Evolutionary conservation across 1,139 yeast genomes (phyloP), one percentile per base, ranked within the genome.

Genomic region (Candida tropicalis): DNA sequence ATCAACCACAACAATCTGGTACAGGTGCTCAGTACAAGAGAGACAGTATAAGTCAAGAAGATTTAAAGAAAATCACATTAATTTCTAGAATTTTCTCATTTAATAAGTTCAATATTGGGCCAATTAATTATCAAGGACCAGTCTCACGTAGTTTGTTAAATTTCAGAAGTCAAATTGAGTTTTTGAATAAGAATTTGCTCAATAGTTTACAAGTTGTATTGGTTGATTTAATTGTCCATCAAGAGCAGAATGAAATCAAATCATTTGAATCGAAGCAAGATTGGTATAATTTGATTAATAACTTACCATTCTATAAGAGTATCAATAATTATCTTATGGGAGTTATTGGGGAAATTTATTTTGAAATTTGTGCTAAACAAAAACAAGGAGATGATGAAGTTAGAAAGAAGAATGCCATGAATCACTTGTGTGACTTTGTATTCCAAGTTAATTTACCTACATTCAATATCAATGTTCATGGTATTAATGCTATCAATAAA

Each of bases 101-200:
- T 36, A 74, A 79, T 46, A 73, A 72, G 49, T 66, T 82, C 34
- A 61, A 70, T 35, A 70, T 76, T 16, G 80, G 82, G 18, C 83
- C 86, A 4, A 74, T 78, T 27, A 81, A 81, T 49, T 73, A 83
- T 57, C 79, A 79, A 45, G 93, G 93, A 0, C 91, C 93, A 4
- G 68, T 86, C 35, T 84, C 87, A 18, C 74, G 85, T 48, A 73
- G 76, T 42, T 68, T 87, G 28, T 66, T 85, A 43, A 73, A 79
- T 35, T 87, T 85, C 59, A 77, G 93, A 57, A 84, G 90, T 12
- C 82, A 83, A 46, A 62, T 84, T 40, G 75, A 81, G 45, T 77
- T 79, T 41, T 65, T 86, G 39, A 73, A 75, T 28, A 64, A 63
- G 15, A 73, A 74, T 39, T 61, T 82, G 36, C 75, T 81, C 45